Percentiles rank a stretch among this genome's conserved stretches.
Evolutionary conservation across 2,329 filamentous ascomycete species (phyloP).

Genomic region (Arthroderma sp.): DNA sequence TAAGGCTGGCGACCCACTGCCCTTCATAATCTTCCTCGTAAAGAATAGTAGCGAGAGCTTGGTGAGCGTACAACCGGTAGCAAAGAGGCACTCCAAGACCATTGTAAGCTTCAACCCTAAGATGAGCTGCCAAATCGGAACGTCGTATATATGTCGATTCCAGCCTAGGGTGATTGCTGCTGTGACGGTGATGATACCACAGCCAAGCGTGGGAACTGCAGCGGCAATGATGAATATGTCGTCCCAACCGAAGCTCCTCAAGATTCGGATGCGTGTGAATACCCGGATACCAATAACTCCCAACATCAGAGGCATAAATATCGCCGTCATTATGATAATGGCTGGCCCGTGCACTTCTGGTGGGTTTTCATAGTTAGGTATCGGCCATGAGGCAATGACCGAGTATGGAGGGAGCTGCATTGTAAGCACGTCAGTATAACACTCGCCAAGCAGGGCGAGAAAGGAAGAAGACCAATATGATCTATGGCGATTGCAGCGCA

Average conservation of each 20-base stretch:
- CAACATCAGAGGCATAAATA: not conserved
- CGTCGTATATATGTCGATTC: not conserved
- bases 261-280: not conserved
- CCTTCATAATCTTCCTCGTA: not conserved
- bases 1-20: not conserved
- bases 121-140: not conserved
- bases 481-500: not conserved
- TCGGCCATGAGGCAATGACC: constrained; percentile 18
- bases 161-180: not conserved
- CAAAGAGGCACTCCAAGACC: not conserved
- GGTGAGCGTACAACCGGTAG: not conserved
- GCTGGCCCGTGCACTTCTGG: constrained; percentile 3
- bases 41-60: not conserved
- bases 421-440: not conserved
- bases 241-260: not conserved
- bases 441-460: not conserved
- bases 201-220: not conserved
- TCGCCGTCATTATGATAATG: not conserved
- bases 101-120: not conserved
- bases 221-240: not conserved
- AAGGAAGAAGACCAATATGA: not conserved
- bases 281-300: not conserved
- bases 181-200: not conserved
- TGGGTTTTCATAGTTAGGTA: constrained; percentile 23
- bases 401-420: constrained; percentile 14